Percentiles rank a stretch among this genome's conserved stretches.
phyloP scores from a whole-genome alignment of 495 filamentous ascomycete genomes.

The Coniosporium apollinis region DNA sequence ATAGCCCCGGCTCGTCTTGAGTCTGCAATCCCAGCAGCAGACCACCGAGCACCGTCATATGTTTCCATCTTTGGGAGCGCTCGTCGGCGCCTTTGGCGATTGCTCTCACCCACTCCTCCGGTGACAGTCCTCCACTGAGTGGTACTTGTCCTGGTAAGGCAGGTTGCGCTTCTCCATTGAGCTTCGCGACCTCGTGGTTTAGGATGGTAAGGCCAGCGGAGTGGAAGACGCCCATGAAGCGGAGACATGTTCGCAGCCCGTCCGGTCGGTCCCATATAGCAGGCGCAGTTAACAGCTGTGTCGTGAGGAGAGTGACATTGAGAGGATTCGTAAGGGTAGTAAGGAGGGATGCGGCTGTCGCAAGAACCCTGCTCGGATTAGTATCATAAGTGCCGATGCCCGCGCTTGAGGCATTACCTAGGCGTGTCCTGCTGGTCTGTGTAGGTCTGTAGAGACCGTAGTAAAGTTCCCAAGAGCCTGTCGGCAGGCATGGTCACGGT shows the following conservation, averaged over 20 bases:
- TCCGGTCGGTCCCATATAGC: slow-evolving; percentile 70
- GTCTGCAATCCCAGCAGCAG: slow-evolving; percentile 68
- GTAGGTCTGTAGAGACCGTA: slow-evolving; percentile 25
- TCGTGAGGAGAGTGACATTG: slow-evolving; percentile 76
- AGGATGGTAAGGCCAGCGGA: slow-evolving; percentile 39
- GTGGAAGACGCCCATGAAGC: slow-evolving; percentile 76
- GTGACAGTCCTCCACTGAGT: slow-evolving; percentile 7
- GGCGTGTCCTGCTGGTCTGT: slow-evolving; percentile 28
- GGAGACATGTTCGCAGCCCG: slow-evolving; percentile 53
- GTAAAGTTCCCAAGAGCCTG: slow-evolving; percentile 22
- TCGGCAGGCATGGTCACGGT: slow-evolving; percentile 21
- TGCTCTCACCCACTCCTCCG: slow-evolving; percentile 70
- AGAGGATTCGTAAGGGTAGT: slow-evolving; percentile 75
- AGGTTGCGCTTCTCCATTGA: slow-evolving; percentile 21
- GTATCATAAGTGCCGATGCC: not conserved
- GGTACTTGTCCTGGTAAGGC: slow-evolving; percentile 25
- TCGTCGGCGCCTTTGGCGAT: slow-evolving; percentile 74
- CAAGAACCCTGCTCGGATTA: slow-evolving; percentile 44
- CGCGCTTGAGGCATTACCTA: slow-evolving; percentile 21
- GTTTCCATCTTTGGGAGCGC: slow-evolving; percentile 72
- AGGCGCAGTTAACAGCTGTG: slow-evolving; percentile 72
- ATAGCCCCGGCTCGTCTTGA: slow-evolving; percentile 45
- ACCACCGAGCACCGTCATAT: slow-evolving; percentile 64
- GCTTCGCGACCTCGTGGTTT: slow-evolving; percentile 26
- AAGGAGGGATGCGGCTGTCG: slow-evolving; percentile 65